Percentiles rank a stretch among this genome's conserved stretches.
phyloP scores from a whole-genome alignment of 2,329 filamentous ascomycete species.

The Xylariaceae sp. region DNA sequence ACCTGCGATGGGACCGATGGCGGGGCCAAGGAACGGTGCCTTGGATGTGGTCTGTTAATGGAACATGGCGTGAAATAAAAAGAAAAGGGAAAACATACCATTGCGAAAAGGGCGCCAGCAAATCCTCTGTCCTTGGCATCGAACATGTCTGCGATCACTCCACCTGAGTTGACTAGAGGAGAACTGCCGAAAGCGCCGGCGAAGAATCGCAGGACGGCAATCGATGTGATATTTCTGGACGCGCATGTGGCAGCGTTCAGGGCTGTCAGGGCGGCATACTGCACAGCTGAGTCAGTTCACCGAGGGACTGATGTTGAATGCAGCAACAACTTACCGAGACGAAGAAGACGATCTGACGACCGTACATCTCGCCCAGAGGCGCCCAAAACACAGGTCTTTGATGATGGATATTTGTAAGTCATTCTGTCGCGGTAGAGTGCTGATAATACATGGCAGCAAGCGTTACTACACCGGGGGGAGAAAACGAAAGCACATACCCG shows the following conservation, averaged over 20 bases:
- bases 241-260: constrained; percentile 55
- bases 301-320: neutral
- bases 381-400: constrained; percentile 56
- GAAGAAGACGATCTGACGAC: constrained; percentile 50
- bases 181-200: constrained; percentile 53
- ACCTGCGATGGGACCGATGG: constrained; percentile 57
- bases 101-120: constrained; percentile 59
- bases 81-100: constrained; percentile 20
- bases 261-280: constrained; percentile 46
- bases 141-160: constrained; percentile 57
- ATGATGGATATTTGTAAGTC: neutral
- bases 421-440: neutral
- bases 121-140: constrained; percentile 43
- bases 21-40: constrained; percentile 62
- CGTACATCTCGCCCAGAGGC: constrained; percentile 57
- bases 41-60: neutral
- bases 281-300: neutral
- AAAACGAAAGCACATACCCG: constrained; percentile 39
- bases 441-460: too few relatives aligned
- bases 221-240: constrained; percentile 45
- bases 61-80: neutral
- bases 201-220: constrained; percentile 58
- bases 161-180: constrained; percentile 51
- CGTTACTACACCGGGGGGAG: neutral
- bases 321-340: constrained; percentile 32